A percentile compares a stretch with the other conserved stretches of the same genome.
phyloP scores from a whole-genome alignment of 352 stramenopile species.

The Globisporangium nodosum region DNA sequence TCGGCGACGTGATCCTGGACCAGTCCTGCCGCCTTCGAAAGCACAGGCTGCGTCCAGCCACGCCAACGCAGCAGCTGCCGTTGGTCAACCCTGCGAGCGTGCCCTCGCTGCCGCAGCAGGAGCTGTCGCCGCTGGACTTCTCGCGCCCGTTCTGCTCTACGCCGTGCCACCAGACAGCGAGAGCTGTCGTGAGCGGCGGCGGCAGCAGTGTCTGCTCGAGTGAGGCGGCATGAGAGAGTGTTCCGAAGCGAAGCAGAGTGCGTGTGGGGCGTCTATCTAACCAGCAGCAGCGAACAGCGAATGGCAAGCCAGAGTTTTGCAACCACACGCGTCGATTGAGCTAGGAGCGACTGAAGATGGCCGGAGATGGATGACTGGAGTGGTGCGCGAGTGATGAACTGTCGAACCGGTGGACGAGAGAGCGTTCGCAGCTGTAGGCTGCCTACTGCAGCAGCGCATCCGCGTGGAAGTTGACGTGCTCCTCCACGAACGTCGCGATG shows the following conservation, averaged over 20 bases:
- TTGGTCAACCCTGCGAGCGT: background rate
- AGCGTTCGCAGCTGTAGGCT: background rate
- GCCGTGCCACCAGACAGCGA: slow-evolving; percentile 14
- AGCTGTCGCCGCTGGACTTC: slow-evolving; percentile 7
- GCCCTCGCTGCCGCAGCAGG: background rate
- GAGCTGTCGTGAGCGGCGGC: background rate
- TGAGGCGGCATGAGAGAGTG: background rate
- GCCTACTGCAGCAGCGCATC: slow-evolving; percentile 58
- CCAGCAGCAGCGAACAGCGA: background rate
- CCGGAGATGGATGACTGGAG: no score
- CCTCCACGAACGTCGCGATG: slow-evolving; percentile 94
- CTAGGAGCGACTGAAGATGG: no score
- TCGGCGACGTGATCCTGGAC: slow-evolving; percentile 75
- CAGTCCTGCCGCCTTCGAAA: slow-evolving; percentile 66
- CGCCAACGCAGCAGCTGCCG: slow-evolving; percentile 3
- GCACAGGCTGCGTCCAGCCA: slow-evolving; percentile 25
- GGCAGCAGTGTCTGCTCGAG: background rate
- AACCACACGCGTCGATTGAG: background rate
- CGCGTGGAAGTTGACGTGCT: slow-evolving; percentile 94
- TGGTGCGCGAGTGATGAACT: no score
- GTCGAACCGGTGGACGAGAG: background rate
- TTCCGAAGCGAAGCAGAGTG: background rate
- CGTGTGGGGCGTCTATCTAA: background rate
- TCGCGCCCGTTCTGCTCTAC: slow-evolving; percentile 40
- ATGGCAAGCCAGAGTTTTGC: background rate